Evolutionary conservation across 257 asterid species (phyloP), one percentile per base, ranked within the genome.

Genomic region (Datura wrightii): DNA sequence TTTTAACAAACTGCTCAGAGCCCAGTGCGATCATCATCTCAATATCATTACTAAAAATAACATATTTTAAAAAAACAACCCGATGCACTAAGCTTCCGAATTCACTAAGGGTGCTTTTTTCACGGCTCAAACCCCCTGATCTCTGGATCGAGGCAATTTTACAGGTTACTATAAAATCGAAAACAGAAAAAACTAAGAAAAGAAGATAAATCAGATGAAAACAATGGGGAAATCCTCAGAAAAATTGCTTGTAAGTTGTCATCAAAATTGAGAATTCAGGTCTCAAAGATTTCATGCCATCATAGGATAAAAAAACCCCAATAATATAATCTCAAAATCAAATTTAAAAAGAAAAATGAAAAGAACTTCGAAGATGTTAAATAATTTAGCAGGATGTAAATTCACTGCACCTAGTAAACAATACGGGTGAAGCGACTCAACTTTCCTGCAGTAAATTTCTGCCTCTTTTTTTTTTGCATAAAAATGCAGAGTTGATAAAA

Each of bases 11-110:
- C 93, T 90, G 94, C 91, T 95, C 98, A 95, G 98, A 95, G 98
- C 98, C 98, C 98, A 95, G 98, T 95, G 98, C 98, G 74, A 92
- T 95, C 98, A 93, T 94, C 98, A 92, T 85, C 39, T 92, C 94
- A 14, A 85, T 58, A 58, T 34, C 10, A 34, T 13, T 24, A 36
- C 5, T 37, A 3, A 8, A 16, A 39, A 9, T 0, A 0, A 0
- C 31, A 24, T 6, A 34, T 10, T 15, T 58, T 54, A 15, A 10
- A 5, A 2, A 14, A 58, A 2, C 31, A 76, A 9, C 1, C 1
- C 65, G 1, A 9, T 63, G 6, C 3, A 63, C 42, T 31, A 63
- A 10, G 2, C 16, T 24, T 0, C 15, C 41, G 1, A 24, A 24
- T 24, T 24, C 31, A 1, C 0, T n/a, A 24, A 24, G 31, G 31